A percentile compares a stretch with the other conserved stretches of the same genome.
These are phyloP conservation scores for Thermothelomyces thermophilus DNA, from an alignment of 2,329 filamentous ascomycete species.

Conservation along the genomic window DNA sequence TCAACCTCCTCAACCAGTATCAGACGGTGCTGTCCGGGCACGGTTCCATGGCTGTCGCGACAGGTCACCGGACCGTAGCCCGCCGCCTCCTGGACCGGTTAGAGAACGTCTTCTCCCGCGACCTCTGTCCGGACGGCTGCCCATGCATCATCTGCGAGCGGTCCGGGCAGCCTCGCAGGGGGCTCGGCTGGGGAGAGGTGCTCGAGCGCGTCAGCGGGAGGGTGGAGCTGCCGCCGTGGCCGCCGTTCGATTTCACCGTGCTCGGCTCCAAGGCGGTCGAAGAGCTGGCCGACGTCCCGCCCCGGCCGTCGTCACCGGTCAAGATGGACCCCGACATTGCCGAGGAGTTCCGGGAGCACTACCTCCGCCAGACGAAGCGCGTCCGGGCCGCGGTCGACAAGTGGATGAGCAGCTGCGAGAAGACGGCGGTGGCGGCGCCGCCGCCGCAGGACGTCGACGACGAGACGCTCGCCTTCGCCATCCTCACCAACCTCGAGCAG, in stretches of 20 bases:
- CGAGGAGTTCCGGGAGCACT: slow-evolving; percentile 88
- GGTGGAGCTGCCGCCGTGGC: slow-evolving; percentile 80
- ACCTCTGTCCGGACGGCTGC: slow-evolving; percentile 83
- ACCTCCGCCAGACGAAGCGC: slow-evolving; percentile 85
- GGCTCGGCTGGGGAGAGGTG: slow-evolving; percentile 91
- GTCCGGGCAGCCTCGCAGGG: slow-evolving; percentile 55
- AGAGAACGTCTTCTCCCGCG: slow-evolving; percentile 88
- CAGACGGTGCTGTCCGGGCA: slow-evolving; percentile 71
- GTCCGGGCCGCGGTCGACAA: slow-evolving; percentile 85
- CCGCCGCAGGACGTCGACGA: slow-evolving; percentile 88
- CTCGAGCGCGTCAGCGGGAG: slow-evolving; percentile 87
- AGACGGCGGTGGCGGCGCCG: slow-evolving; percentile 61
- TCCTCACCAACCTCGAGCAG: slow-evolving; percentile 75
- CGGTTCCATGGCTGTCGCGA: slow-evolving; percentile 89
- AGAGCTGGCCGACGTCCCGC: slow-evolving; percentile 55
- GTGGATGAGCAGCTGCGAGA: slow-evolving; percentile 78
- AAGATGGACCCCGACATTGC: slow-evolving; percentile 91
- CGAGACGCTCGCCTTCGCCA: slow-evolving; percentile 87
- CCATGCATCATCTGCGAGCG: slow-evolving; percentile 74
- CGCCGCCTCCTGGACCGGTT: slow-evolving; percentile 81
- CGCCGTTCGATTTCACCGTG: slow-evolving; percentile 69
- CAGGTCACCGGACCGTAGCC: slow-evolving; percentile 91
- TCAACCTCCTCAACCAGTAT: slow-evolving; percentile 80
- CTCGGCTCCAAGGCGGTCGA: slow-evolving; percentile 55
- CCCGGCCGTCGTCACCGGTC: slow-evolving; percentile 53